These are phyloP conservation scores for Lachancea meyersii DNA, from an alignment of 805 yeast genomes.

Conservation along the genomic window DNA sequence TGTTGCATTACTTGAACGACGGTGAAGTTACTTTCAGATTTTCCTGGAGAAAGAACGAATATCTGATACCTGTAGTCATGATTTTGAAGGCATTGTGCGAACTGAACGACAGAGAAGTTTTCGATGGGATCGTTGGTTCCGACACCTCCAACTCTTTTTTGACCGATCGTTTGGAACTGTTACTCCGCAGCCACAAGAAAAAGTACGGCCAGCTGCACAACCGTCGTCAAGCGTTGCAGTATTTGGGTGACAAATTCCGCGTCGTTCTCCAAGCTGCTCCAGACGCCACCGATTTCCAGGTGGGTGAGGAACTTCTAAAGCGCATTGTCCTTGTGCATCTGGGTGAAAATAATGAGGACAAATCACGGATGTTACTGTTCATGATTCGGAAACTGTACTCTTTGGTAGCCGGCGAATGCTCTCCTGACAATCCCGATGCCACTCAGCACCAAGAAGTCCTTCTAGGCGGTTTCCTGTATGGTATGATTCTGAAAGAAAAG, in stretches of 20 bases:
- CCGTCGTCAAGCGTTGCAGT: slow-evolving; percentile 84
- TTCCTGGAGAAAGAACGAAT: slow-evolving; percentile 96
- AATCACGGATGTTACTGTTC: slow-evolving; percentile 79
- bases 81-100: slow-evolving; percentile 83
- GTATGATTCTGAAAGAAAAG: slow-evolving; percentile 94
- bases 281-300: slow-evolving; percentile 82
- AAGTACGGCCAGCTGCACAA: slow-evolving; percentile 62
- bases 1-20: slow-evolving; percentile 89
- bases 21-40: slow-evolving; percentile 96
- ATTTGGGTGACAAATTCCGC: slow-evolving; percentile 92
- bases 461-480: slow-evolving; percentile 92
- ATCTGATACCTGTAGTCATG: slow-evolving; percentile 88
- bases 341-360: slow-evolving; percentile 57
- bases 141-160: slow-evolving; percentile 84
- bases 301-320: slow-evolving; percentile 75
- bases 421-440: slow-evolving; percentile 98
- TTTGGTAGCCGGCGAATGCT: slow-evolving; percentile 92
- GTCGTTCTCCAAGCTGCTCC: slow-evolving; percentile 86
- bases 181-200: slow-evolving; percentile 80
- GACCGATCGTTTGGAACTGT: slow-evolving; percentile 94
- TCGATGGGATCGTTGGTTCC: slow-evolving; percentile 91
- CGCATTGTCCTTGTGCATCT: slow-evolving; percentile 89
- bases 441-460: slow-evolving; percentile 97
- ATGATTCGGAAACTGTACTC: slow-evolving; percentile 95
- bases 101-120: slow-evolving; percentile 89